Base-by-base conservation (phyloP, 352 stramenopile species). In the Pythium phragmiticola region DNA sequence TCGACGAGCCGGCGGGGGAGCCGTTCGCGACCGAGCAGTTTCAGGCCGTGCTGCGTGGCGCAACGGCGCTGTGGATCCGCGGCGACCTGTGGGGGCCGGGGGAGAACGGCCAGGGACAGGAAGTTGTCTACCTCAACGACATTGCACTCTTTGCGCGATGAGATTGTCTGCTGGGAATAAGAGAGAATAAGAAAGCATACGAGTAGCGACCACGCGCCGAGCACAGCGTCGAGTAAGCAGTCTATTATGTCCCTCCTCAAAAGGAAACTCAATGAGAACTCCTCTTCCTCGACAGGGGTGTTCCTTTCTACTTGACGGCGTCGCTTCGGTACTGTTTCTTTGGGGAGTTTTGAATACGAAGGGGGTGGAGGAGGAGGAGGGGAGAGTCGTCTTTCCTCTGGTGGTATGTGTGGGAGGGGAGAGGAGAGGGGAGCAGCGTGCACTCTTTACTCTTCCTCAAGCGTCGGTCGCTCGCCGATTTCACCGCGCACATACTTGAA, bases 401-500 rank as follows among this genome's bases (percentile, higher is more conserved):
- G 30, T 34, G 30, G 13, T 60, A 41, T n/a, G 46, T 52, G 26
- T 5, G 26, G 4, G 1, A 30, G 26, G 4, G 26, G 26, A 5
- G 2, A 30, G 4, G 26, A 5, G 26, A 30, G 26, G 4, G 26
- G 26, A 30, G 26, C 26, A 30, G 26, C 45, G 36, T 17, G n/a
- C 8, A 11, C 39, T 23, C 19, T 59, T 54, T 77, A 75, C 52
- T 90, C 82, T 42, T 91, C 84, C 30, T 89, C 84, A 19, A 90
- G 71, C 63, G 77, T 84, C 21, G 84, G 84, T 60, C 77, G 69
- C 70, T 91, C 84, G 36, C 84, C 84, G 53, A 94, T 80, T 76
- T 94, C 84, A 41, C 46, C 71, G 60, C 78, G 77, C 54, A 84
- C 70, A 66, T 80, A 94, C 71, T 92, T 94, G 81, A 89, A 90